Conservation (phyloP, 2,329 filamentous ascomycete species). For the Arthrinium puccinioides region DNA sequence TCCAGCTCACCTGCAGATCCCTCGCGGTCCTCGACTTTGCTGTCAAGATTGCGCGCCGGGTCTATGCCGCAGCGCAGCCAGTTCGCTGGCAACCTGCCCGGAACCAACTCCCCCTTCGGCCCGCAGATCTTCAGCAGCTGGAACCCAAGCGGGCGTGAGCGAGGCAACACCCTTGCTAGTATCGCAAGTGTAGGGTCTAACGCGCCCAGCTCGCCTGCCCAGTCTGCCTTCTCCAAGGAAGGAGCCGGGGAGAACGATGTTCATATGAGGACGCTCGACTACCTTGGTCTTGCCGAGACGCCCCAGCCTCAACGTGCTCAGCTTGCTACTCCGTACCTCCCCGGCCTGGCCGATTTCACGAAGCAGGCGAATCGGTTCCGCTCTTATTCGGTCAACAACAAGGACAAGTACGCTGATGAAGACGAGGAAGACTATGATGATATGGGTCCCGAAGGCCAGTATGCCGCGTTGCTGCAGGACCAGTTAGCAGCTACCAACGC, state of each 20-base stretch:
- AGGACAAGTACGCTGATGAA: constrained; percentile 90
- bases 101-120: constrained; percentile 65
- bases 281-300: constrained; percentile 89
- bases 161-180: constrained; percentile 76
- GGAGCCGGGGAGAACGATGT: constrained; percentile 82
- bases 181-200: constrained; percentile 87
- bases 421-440: constrained; percentile 72
- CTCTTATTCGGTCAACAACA: constrained; percentile 97
- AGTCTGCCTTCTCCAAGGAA: constrained; percentile 80
- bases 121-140: constrained; percentile 87
- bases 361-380: constrained; percentile 81
- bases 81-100: constrained; percentile 47
- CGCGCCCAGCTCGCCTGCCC: constrained; percentile 77
- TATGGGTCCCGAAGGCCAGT: constrained; percentile 46
- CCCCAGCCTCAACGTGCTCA: constrained; percentile 73
- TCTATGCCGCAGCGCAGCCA: constrained; percentile 88
- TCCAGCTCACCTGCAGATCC: constrained; percentile 46
- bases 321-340: constrained; percentile 67
- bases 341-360: constrained; percentile 67
- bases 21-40: constrained; percentile 59
- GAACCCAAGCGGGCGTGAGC: constrained; percentile 65
- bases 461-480: constrained; percentile 54
- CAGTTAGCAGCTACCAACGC: constrained; percentile 58
- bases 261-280: constrained; percentile 84
- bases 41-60: constrained; percentile 82